Evolutionary conservation across 208 protist genomes (phyloP).

Genomic region (Phytomonas francai): DNA sequence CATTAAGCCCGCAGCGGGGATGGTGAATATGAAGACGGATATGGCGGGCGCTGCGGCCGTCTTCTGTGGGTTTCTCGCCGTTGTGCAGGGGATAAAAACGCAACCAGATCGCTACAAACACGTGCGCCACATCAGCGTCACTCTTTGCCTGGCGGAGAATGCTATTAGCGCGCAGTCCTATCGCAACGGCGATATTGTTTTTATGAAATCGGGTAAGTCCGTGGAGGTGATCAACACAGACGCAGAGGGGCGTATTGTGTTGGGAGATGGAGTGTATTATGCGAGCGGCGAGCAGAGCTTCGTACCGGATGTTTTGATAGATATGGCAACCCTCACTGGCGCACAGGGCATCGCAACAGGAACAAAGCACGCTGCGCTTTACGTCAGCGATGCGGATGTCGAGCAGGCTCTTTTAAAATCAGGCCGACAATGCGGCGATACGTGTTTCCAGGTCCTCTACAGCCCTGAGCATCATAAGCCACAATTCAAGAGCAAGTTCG

Average conservation of each 20-base stretch:
- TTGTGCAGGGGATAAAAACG: constrained; percentile 37
- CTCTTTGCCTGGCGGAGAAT: constrained; percentile 83
- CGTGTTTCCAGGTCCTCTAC: constrained; percentile 79
- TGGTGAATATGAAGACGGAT: constrained; percentile 87
- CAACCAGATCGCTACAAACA: constrained; percentile 10
- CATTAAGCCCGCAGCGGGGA: constrained; percentile 62
- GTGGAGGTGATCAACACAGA: constrained; percentile 89
- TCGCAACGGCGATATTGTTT: constrained; percentile 80
- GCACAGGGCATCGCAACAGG: constrained; percentile 84
- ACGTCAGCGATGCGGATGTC: constrained; percentile 47
- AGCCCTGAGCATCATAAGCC: constrained; percentile 74
- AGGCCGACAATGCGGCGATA: constrained; percentile 52
- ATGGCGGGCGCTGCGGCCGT: constrained; percentile 82
- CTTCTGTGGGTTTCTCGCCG: constrained; percentile 66
- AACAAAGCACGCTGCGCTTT: constrained; percentile 65
- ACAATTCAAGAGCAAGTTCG: constrained; percentile 52
- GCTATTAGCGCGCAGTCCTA: constrained; percentile 61
- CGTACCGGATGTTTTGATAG: constrained; percentile 66
- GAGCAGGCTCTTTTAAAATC: constrained; percentile 47
- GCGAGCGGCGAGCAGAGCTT: constrained; percentile 57
- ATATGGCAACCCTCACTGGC: constrained; percentile 90
- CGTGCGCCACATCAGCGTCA: constrained; percentile 47
- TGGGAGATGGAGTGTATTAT: constrained; percentile 84
- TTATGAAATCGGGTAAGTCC: constrained; percentile 81
- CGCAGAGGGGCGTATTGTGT: constrained; percentile 82